These are phyloP conservation scores for Spathaspora girioi DNA, from an alignment of 805 yeast genomes.

Conservation along the genomic window DNA sequence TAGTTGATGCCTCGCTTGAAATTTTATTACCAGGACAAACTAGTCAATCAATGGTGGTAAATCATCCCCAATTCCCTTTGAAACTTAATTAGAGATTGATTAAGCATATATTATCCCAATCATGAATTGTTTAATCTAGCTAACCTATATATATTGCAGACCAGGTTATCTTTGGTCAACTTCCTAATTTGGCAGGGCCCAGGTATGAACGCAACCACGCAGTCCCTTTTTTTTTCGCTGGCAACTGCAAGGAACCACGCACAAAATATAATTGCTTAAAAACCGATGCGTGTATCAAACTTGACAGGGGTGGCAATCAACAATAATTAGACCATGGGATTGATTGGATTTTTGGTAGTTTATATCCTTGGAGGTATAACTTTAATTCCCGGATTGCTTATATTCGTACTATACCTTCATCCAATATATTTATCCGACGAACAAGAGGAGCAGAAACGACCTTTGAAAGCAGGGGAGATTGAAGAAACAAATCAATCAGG, in stretches of 20 bases:
- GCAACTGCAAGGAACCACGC: no score
- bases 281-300: neutral
- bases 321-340: neutral
- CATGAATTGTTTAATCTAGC: no score
- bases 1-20: no score
- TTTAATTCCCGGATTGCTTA: slow-evolving; percentile 57
- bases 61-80: no score
- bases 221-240: neutral
- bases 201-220: neutral
- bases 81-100: no score
- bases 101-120: no score
- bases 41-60: no score
- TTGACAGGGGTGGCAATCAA: neutral
- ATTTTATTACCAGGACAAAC: no score
- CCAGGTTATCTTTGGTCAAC: neutral
- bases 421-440: slow-evolving; percentile 26
- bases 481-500: slow-evolving; percentile 61
- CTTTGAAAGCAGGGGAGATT: slow-evolving; percentile 58
- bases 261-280: neutral
- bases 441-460: slow-evolving; percentile 11
- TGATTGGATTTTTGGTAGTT: neutral
- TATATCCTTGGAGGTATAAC: slow-evolving; percentile 70
- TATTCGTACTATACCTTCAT: slow-evolving; percentile 36
- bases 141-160: no score
- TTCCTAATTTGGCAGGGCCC: neutral